phyloP scores from a whole-genome alignment of 371 early-diverging fungal species.

The Dichotomocladium elegans region DNA sequence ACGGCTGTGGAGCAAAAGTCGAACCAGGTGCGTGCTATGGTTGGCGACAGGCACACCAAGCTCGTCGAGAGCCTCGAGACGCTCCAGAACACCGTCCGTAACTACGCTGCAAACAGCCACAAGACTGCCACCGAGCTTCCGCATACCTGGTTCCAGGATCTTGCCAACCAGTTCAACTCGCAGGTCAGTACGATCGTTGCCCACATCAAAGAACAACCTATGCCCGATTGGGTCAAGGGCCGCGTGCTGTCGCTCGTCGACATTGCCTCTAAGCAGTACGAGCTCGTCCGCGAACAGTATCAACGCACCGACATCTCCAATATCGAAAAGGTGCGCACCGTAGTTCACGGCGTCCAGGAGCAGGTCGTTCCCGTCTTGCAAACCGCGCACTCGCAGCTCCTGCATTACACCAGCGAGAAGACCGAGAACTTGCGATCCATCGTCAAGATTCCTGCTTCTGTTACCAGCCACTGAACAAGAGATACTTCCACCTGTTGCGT shows the following conservation, averaged over 20 bases:
- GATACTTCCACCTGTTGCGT: too few species aligned
- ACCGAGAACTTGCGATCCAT: conserved; percentile 24
- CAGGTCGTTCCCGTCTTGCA: conserved; percentile 55
- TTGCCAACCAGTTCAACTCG: conserved; percentile 24
- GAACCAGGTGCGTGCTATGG: conserved; percentile 14
- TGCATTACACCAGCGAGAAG: conserved; percentile 18
- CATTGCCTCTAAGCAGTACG: conserved; percentile 43
- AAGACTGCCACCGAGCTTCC: conserved; percentile 12
- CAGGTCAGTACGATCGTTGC: conserved; percentile 24
- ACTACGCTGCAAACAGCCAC: conserved; percentile 9
- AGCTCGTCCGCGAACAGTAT: conserved; percentile 34
- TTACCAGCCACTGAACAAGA: background rate
- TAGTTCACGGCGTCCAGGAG: conserved; percentile 42
- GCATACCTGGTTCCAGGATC: conserved; percentile 9
- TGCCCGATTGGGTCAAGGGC: conserved; percentile 47
- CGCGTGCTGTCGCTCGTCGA: conserved; percentile 35
- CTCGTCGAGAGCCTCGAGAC: conserved; percentile 31
- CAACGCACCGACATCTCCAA: conserved; percentile 43
- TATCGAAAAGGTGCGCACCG: conserved; percentile 48
- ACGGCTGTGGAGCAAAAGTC: conserved; percentile 52
- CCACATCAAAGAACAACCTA: conserved; percentile 43
- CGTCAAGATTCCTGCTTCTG: conserved; percentile 1
- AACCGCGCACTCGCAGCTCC: conserved; percentile 33
- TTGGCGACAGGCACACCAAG: conserved; percentile 35
- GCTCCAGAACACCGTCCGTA: conserved; percentile 3